phyloP scores from a whole-genome alignment of 495 filamentous ascomycete genomes.

The Glutinoglossum americanum region DNA sequence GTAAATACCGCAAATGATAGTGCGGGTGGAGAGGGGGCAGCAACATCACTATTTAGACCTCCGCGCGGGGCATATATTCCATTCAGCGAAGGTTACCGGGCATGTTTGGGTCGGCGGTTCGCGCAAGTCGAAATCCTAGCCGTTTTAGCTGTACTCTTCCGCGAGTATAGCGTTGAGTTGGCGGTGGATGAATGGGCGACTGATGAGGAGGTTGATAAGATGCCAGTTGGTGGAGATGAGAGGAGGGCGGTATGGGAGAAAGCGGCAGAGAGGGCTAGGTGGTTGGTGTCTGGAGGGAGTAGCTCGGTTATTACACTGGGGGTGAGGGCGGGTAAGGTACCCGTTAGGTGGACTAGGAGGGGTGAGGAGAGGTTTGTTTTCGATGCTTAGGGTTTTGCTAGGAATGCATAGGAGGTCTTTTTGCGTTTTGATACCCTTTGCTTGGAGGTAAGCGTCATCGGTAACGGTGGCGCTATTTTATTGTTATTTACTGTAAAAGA shows the following conservation, averaged over 20 bases:
- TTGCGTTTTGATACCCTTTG: no score
- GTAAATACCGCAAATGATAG: neutral
- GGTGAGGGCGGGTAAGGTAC: slow-evolving; percentile 32
- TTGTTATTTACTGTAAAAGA: no score
- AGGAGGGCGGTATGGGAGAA: slow-evolving; percentile 28
- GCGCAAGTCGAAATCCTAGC: slow-evolving; percentile 59
- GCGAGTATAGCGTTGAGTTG: slow-evolving; percentile 41
- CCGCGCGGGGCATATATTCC: slow-evolving; percentile 37
- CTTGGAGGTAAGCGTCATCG: no score
- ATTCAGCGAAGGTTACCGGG: slow-evolving; percentile 48
- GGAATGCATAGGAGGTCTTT: no score
- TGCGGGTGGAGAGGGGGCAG: slow-evolving; percentile 6
- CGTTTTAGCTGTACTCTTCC: slow-evolving; percentile 43
- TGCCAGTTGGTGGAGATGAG: slow-evolving; percentile 21
- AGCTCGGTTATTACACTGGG: slow-evolving; percentile 38
- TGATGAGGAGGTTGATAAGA: slow-evolving; percentile 35
- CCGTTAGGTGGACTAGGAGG: slow-evolving; percentile 37
- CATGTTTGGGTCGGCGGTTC: slow-evolving; percentile 48
- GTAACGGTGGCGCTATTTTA: no score
- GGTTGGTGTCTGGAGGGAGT: slow-evolving; percentile 25
- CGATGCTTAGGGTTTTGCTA: no score
- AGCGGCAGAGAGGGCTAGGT: slow-evolving; percentile 26
- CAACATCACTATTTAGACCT: neutral
- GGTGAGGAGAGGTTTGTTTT: slow-evolving; percentile 31
- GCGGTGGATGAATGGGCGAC: slow-evolving; percentile 24